Evolutionary conservation across 805 yeast species (phyloP).

Genomic region (Ogataea degrootiae): DNA sequence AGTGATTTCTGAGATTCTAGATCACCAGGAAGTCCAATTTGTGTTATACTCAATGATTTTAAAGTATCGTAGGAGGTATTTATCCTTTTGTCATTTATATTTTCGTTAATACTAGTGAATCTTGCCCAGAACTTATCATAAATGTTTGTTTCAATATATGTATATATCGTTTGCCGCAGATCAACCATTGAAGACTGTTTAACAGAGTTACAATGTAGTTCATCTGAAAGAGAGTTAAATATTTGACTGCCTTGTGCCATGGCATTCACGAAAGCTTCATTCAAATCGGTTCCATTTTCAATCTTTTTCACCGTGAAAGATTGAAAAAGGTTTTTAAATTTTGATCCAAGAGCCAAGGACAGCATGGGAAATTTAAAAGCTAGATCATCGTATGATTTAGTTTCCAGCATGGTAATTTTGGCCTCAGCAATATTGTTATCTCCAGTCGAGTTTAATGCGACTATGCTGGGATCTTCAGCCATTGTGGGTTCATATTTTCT

Average conservation of each 20-base stretch:
- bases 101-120: slow-evolving; percentile 17
- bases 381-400: slow-evolving; percentile 33
- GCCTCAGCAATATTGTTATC: neutral
- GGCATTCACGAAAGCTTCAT: slow-evolving; percentile 24
- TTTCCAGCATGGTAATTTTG: neutral
- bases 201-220: slow-evolving; percentile 23
- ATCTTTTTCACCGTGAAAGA: slow-evolving; percentile 31
- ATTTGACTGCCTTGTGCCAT: slow-evolving; percentile 30
- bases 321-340: slow-evolving; percentile 35
- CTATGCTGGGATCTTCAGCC: neutral
- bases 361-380: slow-evolving; percentile 36
- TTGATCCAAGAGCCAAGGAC: slow-evolving; percentile 33
- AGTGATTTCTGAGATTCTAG: slow-evolving; percentile 14
- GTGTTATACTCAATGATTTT: slow-evolving; percentile 42
- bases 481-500: slow-evolving; percentile 1
- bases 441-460: neutral
- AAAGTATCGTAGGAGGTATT: slow-evolving; percentile 31
- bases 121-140: slow-evolving; percentile 64
- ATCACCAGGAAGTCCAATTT: slow-evolving; percentile 41
- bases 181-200: slow-evolving; percentile 28
- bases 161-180: slow-evolving; percentile 51
- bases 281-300: slow-evolving; percentile 23
- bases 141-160: slow-evolving; percentile 66
- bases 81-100: slow-evolving; percentile 13
- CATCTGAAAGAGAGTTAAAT: slow-evolving; percentile 30